Base-by-base conservation (phyloP, 805 yeast species). In the Starmerella bombi region DNA sequence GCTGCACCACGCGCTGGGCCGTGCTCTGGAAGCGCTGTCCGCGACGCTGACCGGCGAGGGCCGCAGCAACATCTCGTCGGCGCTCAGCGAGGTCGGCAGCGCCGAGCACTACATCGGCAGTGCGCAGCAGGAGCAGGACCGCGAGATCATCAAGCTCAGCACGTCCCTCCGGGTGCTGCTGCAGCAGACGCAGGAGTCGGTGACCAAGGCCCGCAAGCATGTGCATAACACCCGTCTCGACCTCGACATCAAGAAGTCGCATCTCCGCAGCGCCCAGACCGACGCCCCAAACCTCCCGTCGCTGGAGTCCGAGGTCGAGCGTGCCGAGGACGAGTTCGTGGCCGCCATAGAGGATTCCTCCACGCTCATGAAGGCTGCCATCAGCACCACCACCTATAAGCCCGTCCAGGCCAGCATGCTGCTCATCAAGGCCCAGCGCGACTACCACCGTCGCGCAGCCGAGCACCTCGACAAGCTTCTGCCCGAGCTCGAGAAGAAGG, bases 291-390 rank as follows among this genome's bases (percentile, higher is more conserved):
- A 75, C 60, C 79, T 78, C 56, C 83, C 86, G 15, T 75, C 75
- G 37, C 70, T 79, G 45, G 69, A 86, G 53, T 80, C 77, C 37
- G 72, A 75, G 48, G 77, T 83, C 71, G 93, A 83, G 61, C 72
- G 77, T 46, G 75, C 83, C 38, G 94, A 83, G 63, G 94, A 83
- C 55, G 86, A 53, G 55, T 83, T 83, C 59, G 93, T 91, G 35
- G 82, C 80, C 51, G 79, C 86, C 19, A 84, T 84, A 27, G 94
- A 83, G 63, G 91, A 80, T 55, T 91, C 93, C 30, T 83, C 82
- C 40, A 65, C 75, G 30, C 74, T 79, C 44, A 78, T 83, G 86
- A 82, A 77, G 64, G 76, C 77, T 56, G 86, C 80, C 22, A 71
- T 83, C 50, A 76, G 77, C 42, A 68, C 75, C 41, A 75, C 85